Percentiles rank a stretch among this genome's conserved stretches.
phyloP scores from a whole-genome alignment of 2,329 filamentous ascomycete species.

The Cordyceps cicadae region DNA sequence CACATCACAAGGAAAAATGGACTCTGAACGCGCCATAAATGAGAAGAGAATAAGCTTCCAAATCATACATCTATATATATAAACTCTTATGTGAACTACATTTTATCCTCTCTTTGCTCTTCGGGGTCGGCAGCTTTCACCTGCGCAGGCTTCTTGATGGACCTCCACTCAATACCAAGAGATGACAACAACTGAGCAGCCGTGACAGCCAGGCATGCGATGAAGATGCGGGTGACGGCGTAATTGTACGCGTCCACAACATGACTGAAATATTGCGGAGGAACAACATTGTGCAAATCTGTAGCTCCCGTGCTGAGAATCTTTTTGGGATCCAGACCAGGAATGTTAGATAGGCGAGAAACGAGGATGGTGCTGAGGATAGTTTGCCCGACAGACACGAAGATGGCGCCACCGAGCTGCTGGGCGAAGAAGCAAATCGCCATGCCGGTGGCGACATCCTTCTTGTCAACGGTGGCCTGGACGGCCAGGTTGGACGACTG shows the following conservation, averaged over 20 bases:
- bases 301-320: slow-evolving; percentile 49
- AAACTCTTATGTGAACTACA: not conserved
- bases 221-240: slow-evolving; percentile 54
- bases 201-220: slow-evolving; percentile 50
- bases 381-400: slow-evolving; percentile 48
- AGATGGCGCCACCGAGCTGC: slow-evolving; percentile 50
- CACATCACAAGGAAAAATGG: no score
- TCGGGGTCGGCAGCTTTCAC: slow-evolving; percentile 7
- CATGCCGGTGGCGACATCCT: slow-evolving; percentile 47
- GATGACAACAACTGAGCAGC: slow-evolving; percentile 48
- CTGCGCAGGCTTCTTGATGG: slow-evolving; percentile 46
- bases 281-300: slow-evolving; percentile 46
- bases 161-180: slow-evolving; percentile 57
- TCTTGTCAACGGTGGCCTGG: slow-evolving; percentile 43
- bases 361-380: slow-evolving; percentile 42
- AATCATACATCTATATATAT: no score
- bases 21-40: no score
- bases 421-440: slow-evolving; percentile 51
- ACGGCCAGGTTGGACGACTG: slow-evolving; percentile 49
- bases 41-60: no score
- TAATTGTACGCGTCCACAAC: slow-evolving; percentile 59
- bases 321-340: slow-evolving; percentile 32
- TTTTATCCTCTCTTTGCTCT: not conserved
- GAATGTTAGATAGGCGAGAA: slow-evolving; percentile 28
- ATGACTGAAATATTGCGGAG: slow-evolving; percentile 36